Evolutionary conservation across 108 stramenopile genomes (phyloP).

Genomic region (Chaetoceros tenuissimus): DNA sequence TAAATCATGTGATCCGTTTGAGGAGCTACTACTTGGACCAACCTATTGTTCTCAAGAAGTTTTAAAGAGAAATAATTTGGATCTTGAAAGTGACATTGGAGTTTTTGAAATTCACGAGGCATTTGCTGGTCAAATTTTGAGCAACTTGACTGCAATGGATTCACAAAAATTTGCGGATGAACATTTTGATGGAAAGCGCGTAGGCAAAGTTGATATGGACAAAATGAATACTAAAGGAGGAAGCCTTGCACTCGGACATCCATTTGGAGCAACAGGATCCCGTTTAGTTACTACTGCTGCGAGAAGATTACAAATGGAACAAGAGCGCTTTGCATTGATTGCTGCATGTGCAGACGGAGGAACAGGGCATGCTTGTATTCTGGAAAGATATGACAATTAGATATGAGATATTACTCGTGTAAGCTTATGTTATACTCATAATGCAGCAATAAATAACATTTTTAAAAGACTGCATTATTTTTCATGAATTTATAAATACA

Average conservation of each 20-base stretch:
- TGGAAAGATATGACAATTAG: slow-evolving; percentile 79
- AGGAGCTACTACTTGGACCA: slow-evolving; percentile 85
- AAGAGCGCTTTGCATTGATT: slow-evolving; percentile 88
- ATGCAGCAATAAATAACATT: no score
- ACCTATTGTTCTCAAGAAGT: slow-evolving; percentile 85
- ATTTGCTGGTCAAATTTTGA: slow-evolving; percentile 97
- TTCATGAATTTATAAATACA: no score
- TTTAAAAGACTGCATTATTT: no score
- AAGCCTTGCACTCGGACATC: slow-evolving; percentile 93
- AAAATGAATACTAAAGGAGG: slow-evolving; percentile 98
- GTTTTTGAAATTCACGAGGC: slow-evolving; percentile 99
- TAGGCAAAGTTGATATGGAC: slow-evolving; percentile 84
- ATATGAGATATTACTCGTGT: no score
- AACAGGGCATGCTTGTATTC: slow-evolving; percentile 82
- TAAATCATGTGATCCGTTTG: slow-evolving; percentile 95
- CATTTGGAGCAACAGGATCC: slow-evolving; percentile 96
- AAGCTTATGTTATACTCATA: no score
- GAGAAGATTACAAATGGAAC: slow-evolving; percentile 88
- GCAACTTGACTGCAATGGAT: slow-evolving; percentile 93
- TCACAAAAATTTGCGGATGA: slow-evolving; percentile 87
- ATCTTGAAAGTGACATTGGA: slow-evolving; percentile 74
- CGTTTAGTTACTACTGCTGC: slow-evolving; percentile 94
- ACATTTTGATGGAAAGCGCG: slow-evolving; percentile 75
- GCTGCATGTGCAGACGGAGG: slow-evolving; percentile 99
- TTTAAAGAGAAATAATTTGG: slow-evolving; percentile 67